Evolutionary conservation across 148 eudicot genomes (phyloP).

Genomic region (Silene uniflora): DNA sequence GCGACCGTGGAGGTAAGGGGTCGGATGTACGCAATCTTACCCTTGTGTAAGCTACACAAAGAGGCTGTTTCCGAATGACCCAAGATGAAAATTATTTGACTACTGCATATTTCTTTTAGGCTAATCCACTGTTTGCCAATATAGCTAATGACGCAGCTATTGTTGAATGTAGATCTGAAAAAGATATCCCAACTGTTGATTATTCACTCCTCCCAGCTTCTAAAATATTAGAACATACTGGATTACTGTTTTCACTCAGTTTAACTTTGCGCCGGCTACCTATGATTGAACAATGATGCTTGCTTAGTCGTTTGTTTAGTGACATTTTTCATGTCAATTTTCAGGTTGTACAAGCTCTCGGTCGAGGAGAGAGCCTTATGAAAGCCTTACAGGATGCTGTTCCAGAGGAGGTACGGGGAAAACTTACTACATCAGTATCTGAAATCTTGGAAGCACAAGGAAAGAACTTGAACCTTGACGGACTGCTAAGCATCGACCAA

Average conservation of each 20-base stretch:
- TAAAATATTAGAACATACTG: neutral
- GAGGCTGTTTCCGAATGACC: too few species aligned
- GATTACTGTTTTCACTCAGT: neutral
- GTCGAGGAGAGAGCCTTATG: conserved; percentile 72
- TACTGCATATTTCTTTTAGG: neutral
- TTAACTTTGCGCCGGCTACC: neutral
- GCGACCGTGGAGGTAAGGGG: too few species aligned
- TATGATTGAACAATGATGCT: neutral
- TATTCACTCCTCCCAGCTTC: neutral
- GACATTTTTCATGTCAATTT: conserved; percentile 5
- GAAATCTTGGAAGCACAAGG: conserved; percentile 55
- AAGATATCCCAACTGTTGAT: neutral
- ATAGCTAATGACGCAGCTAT: neutral
- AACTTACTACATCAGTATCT: conserved; percentile 72
- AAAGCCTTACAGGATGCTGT: conserved; percentile 92
- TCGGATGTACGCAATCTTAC: too few species aligned
- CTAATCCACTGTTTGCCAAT: too few species aligned
- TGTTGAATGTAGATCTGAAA: neutral
- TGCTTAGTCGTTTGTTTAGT: conserved; percentile 4
- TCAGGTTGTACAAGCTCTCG: conserved; percentile 81
- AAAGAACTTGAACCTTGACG: conserved; percentile 52
- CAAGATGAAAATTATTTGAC: too few species aligned
- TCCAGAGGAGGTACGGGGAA: conserved; percentile 93
- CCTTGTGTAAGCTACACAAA: too few species aligned
- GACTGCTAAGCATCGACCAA: conserved; percentile 36